A percentile compares a stretch with the other conserved stretches of the same genome.
Conservation (phyloP, 139 green algal genomes). For the Chlamydomonas asymmetrica region DNA sequence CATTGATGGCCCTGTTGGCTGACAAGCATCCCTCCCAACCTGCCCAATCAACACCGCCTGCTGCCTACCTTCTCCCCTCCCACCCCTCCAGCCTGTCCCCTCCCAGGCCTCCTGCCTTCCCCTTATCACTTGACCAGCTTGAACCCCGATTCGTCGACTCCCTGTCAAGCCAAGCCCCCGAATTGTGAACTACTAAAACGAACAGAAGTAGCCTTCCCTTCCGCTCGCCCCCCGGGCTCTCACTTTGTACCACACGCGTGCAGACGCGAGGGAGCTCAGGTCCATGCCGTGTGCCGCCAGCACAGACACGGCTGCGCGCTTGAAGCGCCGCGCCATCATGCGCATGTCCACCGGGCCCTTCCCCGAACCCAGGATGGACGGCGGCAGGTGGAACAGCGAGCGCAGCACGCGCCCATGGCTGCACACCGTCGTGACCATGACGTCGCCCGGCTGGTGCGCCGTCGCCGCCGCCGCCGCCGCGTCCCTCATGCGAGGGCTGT, state of each 20-base stretch:
- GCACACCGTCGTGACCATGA: constrained; percentile 37
- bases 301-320: constrained; percentile 2
- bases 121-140: not conserved
- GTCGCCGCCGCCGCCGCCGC: not conserved
- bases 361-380: constrained; percentile 8
- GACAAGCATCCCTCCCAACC: not conserved
- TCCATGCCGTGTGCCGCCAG: constrained; percentile 20
- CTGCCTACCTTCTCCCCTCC: not conserved
- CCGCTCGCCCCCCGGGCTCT: not conserved
- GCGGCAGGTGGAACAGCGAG: constrained; percentile 32
- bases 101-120: not conserved
- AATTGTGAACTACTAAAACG: not conserved
- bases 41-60: not conserved
- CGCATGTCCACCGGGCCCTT: constrained; percentile 5
- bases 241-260: constrained; percentile 28
- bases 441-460: not conserved
- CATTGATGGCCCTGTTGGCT: not conserved
- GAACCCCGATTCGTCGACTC: not conserved
- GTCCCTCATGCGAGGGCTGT: not conserved
- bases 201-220: not conserved
- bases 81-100: not conserved
- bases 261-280: constrained; percentile 10
- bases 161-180: not conserved
- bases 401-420: constrained; percentile 14
- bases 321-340: constrained; percentile 20